These are phyloP conservation scores for Ophiostoma pallidulum DNA, from an alignment of 2,329 filamentous ascomycete genomes.

Conservation along the genomic window DNA sequence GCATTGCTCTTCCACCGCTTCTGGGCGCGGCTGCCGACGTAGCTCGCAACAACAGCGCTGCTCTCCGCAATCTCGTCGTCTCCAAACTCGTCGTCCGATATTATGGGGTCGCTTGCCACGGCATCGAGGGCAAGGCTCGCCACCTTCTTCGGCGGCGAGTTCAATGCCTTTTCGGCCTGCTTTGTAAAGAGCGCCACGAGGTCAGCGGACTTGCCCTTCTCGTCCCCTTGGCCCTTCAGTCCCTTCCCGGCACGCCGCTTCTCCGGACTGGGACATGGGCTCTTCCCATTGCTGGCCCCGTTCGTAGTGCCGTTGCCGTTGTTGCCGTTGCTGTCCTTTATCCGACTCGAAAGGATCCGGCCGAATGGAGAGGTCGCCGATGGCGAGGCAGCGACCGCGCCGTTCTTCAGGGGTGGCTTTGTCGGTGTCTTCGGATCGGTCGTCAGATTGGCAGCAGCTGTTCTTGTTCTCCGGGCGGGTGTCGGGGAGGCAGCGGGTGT, in stretches of 20 bases:
- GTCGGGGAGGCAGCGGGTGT: conserved; percentile 31
- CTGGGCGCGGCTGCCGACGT: conserved; percentile 46
- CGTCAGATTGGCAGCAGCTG: conserved; percentile 9
- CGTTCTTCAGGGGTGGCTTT: conserved; percentile 7
- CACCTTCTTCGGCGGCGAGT: conserved; percentile 22
- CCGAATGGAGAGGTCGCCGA: conserved; percentile 5
- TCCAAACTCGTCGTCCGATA: conserved; percentile 41
- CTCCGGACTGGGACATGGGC: conserved; percentile 37
- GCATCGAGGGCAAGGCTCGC: conserved; percentile 31
- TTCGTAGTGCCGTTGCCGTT: conserved; percentile 10
- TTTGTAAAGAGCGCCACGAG: conserved; percentile 52
- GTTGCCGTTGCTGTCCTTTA: conserved; percentile 3
- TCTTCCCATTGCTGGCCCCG: conserved; percentile 21
- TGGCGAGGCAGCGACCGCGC: conserved; percentile 15
- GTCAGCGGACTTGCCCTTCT: conserved; percentile 46
- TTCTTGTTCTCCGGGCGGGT: conserved; percentile 31
- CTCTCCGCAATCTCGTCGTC: conserved; percentile 42
- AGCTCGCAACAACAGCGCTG: conserved; percentile 41
- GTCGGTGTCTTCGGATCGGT: conserved; percentile 8
- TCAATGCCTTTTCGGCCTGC: conserved; percentile 43
- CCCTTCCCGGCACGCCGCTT: conserved; percentile 22
- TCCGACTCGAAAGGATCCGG: conserved; percentile 10
- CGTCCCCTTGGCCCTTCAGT: conserved; percentile 28
- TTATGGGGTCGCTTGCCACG: conserved; percentile 22
- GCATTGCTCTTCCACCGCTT: conserved; percentile 37